Percentiles rank a stretch among this genome's conserved stretches.
Conservation (phyloP, 345 rosid genomes). For the rapeseed (Brassica napus) region DNA sequence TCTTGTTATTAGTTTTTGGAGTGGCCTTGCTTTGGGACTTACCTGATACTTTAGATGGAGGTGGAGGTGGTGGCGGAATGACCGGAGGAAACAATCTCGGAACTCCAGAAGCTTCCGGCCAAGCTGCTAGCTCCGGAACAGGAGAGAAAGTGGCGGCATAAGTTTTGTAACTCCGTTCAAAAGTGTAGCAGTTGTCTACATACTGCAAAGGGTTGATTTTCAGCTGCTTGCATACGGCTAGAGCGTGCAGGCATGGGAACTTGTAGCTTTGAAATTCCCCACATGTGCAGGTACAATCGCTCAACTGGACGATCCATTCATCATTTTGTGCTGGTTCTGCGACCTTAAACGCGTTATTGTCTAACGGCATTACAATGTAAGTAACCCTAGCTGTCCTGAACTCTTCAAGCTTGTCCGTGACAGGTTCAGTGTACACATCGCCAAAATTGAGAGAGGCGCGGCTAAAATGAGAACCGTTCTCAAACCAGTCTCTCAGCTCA, state of each 20-base stretch:
- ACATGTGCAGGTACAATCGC: conserved; percentile 12
- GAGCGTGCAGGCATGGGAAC: conserved; percentile 15
- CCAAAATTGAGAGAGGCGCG: background rate
- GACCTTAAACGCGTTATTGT: conserved; percentile 1
- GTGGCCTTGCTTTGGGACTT: background rate
- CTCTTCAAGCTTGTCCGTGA: background rate
- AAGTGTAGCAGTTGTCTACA: background rate
- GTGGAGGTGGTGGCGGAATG: background rate
- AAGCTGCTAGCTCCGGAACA: conserved; percentile 8
- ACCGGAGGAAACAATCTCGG: conserved; percentile 28
- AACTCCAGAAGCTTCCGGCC: conserved; percentile 19
- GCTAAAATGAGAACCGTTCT: background rate
- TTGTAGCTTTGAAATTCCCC: conserved; percentile 1
- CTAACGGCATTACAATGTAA: background rate
- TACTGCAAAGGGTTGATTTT: background rate
- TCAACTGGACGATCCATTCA: conserved; percentile 5
- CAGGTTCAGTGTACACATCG: background rate
- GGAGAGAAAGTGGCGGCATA: background rate
- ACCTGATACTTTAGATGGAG: background rate
- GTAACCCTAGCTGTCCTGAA: background rate
- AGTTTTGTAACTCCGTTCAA: background rate
- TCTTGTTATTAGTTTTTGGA: background rate
- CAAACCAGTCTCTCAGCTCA: background rate
- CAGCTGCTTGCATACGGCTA: conserved; percentile 15
- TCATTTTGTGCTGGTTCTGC: background rate